Conservation (phyloP, 1,284 basidiomycete genomes). For the Volvariella volvacea region DNA sequence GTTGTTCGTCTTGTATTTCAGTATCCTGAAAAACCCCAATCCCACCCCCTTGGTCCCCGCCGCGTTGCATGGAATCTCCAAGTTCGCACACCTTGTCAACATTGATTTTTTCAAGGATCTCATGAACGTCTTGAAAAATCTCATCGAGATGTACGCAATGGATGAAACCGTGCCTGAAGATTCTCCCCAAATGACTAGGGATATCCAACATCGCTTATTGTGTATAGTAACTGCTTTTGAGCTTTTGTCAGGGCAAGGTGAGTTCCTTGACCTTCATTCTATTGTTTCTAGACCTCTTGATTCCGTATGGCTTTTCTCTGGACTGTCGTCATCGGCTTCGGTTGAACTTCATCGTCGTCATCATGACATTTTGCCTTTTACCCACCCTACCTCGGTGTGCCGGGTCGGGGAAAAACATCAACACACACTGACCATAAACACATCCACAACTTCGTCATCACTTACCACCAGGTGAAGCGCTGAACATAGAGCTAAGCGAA, state of each 20-base stretch:
- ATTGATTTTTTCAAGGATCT: conserved; percentile 99
- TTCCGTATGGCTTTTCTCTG: too few species aligned
- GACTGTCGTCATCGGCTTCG: neutral
- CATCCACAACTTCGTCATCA: too few species aligned
- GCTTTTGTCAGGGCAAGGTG: conserved; percentile 91
- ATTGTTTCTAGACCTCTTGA: neutral
- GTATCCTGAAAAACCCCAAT: conserved; percentile 86
- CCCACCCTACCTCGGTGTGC: conserved; percentile 6
- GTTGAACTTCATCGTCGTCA: conserved; percentile 6
- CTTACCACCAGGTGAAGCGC: conserved; percentile 68
- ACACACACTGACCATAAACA: too few species aligned
- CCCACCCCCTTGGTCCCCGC: conserved; percentile 81
- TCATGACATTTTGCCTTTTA: conserved; percentile 3
- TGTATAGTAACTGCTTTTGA: conserved; percentile 97
- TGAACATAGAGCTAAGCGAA: conserved; percentile 92
- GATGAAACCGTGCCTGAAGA: conserved; percentile 22
- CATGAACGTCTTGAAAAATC: conserved; percentile 78
- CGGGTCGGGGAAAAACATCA: conserved; percentile 3
- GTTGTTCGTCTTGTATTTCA: conserved; percentile 96
- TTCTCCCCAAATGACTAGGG: conserved; percentile 27
- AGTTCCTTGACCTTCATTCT: conserved; percentile 15
- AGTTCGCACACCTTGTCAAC: conserved; percentile 95
- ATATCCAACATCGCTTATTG: conserved; percentile 64
- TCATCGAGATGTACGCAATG: conserved; percentile 37
- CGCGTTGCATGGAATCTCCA: conserved; percentile 87